phyloP scores from a whole-genome alignment of 176 grass and related monocot genomes.

The Themeda triandra region DNA sequence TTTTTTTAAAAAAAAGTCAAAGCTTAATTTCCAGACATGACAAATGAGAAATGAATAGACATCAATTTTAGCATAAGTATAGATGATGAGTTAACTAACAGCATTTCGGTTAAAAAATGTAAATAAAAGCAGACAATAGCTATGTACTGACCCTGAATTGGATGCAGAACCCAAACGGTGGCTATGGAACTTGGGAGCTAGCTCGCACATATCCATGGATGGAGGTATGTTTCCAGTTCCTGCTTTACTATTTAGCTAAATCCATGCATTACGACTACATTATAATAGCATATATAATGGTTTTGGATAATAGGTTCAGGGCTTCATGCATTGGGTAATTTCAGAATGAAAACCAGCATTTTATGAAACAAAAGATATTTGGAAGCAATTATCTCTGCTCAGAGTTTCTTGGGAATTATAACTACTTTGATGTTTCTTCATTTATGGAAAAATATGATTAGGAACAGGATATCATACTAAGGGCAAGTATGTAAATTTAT shows the following conservation, averaged over 20 bases:
- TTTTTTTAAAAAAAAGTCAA: not conserved
- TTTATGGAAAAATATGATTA: not conserved
- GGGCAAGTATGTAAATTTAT: not conserved
- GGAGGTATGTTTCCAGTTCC: conserved; percentile 38
- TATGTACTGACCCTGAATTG: conserved; percentile 7
- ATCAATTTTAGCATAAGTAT: not conserved
- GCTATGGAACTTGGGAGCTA: conserved; percentile 69
- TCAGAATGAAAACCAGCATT: not conserved
- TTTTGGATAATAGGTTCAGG: not conserved
- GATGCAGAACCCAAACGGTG: conserved; percentile 67
- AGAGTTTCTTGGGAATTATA: not conserved
- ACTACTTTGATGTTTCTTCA: not conserved
- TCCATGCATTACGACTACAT: not conserved
- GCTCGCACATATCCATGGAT: conserved; percentile 69
- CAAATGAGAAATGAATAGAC: not conserved
- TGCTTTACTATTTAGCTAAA: not conserved
- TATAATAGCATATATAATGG: not conserved
- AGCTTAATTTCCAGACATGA: not conserved
- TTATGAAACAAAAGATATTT: not conserved
- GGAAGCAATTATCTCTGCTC: not conserved
- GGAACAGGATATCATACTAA: not conserved
- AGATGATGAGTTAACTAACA: not conserved
- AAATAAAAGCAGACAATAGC: not conserved
- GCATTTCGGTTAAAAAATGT: not conserved
- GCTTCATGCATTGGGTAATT: not conserved